Base-by-base conservation (phyloP, 192 early-diverging fungal genomes). In the Thoreauomyces humboldtii region DNA sequence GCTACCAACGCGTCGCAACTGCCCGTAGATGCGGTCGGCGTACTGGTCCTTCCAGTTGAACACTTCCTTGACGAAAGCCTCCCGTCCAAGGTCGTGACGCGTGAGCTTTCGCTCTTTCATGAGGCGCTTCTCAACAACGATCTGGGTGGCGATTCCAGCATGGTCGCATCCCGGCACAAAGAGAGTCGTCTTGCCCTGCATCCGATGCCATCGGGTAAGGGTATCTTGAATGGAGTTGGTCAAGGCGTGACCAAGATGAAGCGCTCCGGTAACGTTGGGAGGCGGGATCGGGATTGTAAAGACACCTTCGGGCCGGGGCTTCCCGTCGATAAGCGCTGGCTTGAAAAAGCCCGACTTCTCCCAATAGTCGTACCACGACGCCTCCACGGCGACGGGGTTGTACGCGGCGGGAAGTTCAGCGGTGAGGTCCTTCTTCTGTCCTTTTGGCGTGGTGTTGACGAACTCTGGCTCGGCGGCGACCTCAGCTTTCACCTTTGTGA, bases 341-440 rank as follows among this genome's bases (percentile, higher is more conserved):
- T 93, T 81, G 68, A 99, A 98, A 74, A 83, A 92, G 11, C 88
- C 90, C 69, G 89, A 76, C 79, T 92, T 88, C 75, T 93, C 92
- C 95, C 97, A 98, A 93, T 95, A 99, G 28, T 80, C 85, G 72
- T 98, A 95, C 97, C 95, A 99, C 24, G 92, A 87, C 24, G 91
- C 75, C 73, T 99, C 97, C 27, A 99, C 97, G 29, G 87, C 91
- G 43, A 64, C 80, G 11, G 95, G 93, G 60, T 95, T 88, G 74
- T 97, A 99, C 53, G 84, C 76, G 32, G 76, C 75, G 5, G 93
- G 88, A 81, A 96, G 90, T 19, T 82, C 80, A 54, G 81, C 78
- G 45, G 77, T 76, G 73, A 91, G 80, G 62, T 91, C 90, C 71
- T 93, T 92, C 81, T 94, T 98, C 67, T 92, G 88, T 32, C 95